Evolutionary conservation across 1,139 yeast species (phyloP), one percentile per base, ranked within the genome.

Genomic region (Suhomyces coccinellae): DNA sequence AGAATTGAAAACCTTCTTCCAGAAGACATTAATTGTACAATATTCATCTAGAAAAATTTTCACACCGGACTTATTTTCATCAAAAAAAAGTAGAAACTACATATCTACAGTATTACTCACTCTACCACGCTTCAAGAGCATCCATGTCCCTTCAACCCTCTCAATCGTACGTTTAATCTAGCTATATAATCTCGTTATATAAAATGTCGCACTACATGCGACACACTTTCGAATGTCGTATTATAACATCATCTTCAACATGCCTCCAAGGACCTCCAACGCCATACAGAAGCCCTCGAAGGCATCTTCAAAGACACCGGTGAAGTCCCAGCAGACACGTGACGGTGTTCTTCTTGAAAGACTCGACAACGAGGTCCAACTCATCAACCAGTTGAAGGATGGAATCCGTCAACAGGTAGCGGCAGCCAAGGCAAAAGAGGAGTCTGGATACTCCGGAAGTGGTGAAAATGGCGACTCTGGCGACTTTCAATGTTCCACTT

Each of bases 311-410:
- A 30, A 36, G 36, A 11, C 35, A 9, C 30, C 22, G 8, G 33
- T 13, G 11, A 22, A 20, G 30, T 7, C 24, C 12, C 38, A 8
- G 24, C 32, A 5, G 27, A 20, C 43, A 20, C 43, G 41, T 30
- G 52, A 50, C 28, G 57, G 54, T 2, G 46, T 43, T 36, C 44
- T 66, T 8, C 55, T 71, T n/a, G 77, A 71, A 45, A 62, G 59
- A 40, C 48, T 67, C n/a, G 75, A 71, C 43, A 68, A 71, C 45
- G 73, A 70, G 32, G 69, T 69, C 3, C 47, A 63, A 40, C 48
- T 57, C 13, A 62, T 71, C 4, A 69, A 71, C 48, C 63, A 62
- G 44, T 45, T 67, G 14, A 66, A 65, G 42, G 57, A 51, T 32
- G 45, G 45, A 17, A 44, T 46, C 31, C 37, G 47, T 24, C 47